These are phyloP conservation scores for Cladosporium sphaerospermum DNA, from an alignment of 2,329 filamentous ascomycete species.

Conservation along the genomic window DNA sequence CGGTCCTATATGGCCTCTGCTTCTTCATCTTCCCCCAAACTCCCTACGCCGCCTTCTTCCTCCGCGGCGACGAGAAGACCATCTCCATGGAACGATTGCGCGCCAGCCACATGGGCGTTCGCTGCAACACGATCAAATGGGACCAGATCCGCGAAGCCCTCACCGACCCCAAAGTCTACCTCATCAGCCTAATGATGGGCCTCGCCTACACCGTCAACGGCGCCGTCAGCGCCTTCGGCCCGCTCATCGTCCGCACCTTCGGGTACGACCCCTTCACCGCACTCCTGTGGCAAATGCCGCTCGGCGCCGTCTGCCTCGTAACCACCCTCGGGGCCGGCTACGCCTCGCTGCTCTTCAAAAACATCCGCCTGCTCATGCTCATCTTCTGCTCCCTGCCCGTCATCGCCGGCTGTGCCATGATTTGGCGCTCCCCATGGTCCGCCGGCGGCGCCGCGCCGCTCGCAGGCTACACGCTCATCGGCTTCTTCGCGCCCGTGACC, in stretches of 20 bases:
- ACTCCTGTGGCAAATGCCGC: constrained; percentile 69
- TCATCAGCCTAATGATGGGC: constrained; percentile 11
- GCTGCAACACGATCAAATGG: constrained; percentile 50
- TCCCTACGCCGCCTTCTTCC: constrained; percentile 47
- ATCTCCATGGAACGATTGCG: constrained; percentile 49
- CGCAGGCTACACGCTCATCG: constrained; percentile 64
- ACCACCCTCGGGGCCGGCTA: constrained; percentile 30
- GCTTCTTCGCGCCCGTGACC: constrained; percentile 66
- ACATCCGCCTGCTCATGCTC: constrained; percentile 61
- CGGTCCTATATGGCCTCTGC: constrained; percentile 53
- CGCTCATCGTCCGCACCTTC: constrained; percentile 66
- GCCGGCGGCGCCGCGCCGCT: constrained; percentile 61
- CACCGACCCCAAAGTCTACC: constrained; percentile 43
- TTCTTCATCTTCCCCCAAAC: constrained; percentile 53
- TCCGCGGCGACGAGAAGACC: constrained; percentile 44
- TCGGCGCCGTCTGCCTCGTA: constrained; percentile 56
- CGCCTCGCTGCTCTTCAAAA: constrained; percentile 57
- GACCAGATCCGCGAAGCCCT: constrained; percentile 51
- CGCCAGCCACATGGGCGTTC: constrained; percentile 52
- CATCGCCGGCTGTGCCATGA: constrained; percentile 66
- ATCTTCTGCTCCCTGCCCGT: constrained; percentile 64
- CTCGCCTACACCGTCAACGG: constrained; percentile 61
- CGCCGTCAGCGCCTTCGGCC: constrained; percentile 64
- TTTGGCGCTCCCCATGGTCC: constrained; percentile 63
- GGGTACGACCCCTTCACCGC: constrained; percentile 58